These are phyloP conservation scores for Hypoxylon rubiginosum DNA, from an alignment of 2,329 filamentous ascomycete species.

Conservation along the genomic window DNA sequence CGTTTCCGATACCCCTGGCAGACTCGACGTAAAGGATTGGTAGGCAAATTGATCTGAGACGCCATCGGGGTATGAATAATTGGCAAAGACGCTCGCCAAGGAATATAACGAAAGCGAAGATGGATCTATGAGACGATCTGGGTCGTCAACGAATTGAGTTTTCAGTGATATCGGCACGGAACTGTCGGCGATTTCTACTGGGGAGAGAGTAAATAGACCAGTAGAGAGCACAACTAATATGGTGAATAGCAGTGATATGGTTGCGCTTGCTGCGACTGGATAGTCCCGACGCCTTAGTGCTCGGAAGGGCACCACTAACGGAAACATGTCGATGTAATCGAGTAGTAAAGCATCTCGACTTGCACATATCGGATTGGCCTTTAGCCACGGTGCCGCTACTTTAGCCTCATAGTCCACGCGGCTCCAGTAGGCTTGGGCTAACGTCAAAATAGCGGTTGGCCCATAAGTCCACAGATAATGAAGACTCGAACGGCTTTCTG, in stretches of 20 bases:
- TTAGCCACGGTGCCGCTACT: constrained; percentile 54
- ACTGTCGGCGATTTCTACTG: constrained; percentile 46
- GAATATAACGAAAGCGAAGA: constrained; percentile 52
- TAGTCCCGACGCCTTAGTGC: constrained; percentile 12
- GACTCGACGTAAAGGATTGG: constrained; percentile 50
- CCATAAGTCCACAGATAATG: constrained; percentile 57
- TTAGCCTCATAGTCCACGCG: constrained; percentile 58
- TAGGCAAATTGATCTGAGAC: constrained; percentile 53
- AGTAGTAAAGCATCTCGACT: constrained; percentile 11
- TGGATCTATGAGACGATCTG: constrained; percentile 42
- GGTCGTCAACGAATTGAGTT: constrained; percentile 50
- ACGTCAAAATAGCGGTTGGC: constrained; percentile 52
- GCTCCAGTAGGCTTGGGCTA: constrained; percentile 53
- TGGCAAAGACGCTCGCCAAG: constrained; percentile 51
- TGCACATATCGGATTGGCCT: background rate
- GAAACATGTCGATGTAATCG: constrained; percentile 19
- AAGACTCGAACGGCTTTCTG: constrained; percentile 6
- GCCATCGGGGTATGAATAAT: constrained; percentile 51
- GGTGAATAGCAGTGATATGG: constrained; percentile 15
- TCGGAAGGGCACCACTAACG: constrained; percentile 13
- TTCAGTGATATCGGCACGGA: constrained; percentile 46
- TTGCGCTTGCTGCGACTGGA: constrained; percentile 9
- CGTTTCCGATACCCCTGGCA: constrained; percentile 44
- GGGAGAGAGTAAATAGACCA: constrained; percentile 48
- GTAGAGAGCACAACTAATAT: constrained; percentile 14